Evolutionary conservation across 495 filamentous ascomycete species (phyloP).

Genomic region (Aspergillus nidulans): DNA sequence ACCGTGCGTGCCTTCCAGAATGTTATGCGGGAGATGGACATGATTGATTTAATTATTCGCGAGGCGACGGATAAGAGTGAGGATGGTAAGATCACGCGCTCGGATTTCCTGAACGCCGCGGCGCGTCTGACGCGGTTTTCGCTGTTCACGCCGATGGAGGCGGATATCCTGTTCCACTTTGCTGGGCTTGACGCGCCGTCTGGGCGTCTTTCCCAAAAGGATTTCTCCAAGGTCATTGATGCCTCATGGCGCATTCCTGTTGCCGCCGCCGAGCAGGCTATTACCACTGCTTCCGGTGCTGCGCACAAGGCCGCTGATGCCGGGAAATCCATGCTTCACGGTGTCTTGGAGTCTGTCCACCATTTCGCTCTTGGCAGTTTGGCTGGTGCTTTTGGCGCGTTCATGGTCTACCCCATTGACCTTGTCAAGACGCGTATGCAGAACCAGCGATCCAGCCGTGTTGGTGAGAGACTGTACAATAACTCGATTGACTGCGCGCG

Average conservation of each 20-base stretch:
- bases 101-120: slow-evolving; percentile 94
- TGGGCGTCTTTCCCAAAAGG: slow-evolving; percentile 71
- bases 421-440: slow-evolving; percentile 98
- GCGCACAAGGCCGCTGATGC: slow-evolving; percentile 46
- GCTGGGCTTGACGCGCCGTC: slow-evolving; percentile 86
- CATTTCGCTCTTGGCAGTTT: slow-evolving; percentile 84
- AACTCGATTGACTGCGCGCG: slow-evolving; percentile 90
- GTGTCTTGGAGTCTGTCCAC: slow-evolving; percentile 72
- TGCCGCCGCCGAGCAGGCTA: slow-evolving; percentile 33
- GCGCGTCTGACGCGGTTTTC: slow-evolving; percentile 86
- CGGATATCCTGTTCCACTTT: slow-evolving; percentile 98
- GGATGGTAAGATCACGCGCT: slow-evolving; percentile 88
- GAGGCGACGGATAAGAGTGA: slow-evolving; percentile 76
- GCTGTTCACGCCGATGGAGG: slow-evolving; percentile 96
- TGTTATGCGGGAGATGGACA: slow-evolving; percentile 93
- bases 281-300: slow-evolving; percentile 32
- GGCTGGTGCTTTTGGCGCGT: slow-evolving; percentile 94
- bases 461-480: slow-evolving; percentile 87
- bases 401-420: slow-evolving; percentile 99
- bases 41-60: slow-evolving; percentile 86
- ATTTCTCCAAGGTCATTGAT: slow-evolving; percentile 94
- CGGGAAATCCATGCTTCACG: slow-evolving; percentile 53
- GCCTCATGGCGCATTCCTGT: slow-evolving; percentile 75
- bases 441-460: slow-evolving; percentile 78
- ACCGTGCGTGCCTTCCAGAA: slow-evolving; percentile 98